These are phyloP conservation scores for Scheffersomyces quercinus DNA, from an alignment of 1,139 yeast genomes.

Conservation along the genomic window DNA sequence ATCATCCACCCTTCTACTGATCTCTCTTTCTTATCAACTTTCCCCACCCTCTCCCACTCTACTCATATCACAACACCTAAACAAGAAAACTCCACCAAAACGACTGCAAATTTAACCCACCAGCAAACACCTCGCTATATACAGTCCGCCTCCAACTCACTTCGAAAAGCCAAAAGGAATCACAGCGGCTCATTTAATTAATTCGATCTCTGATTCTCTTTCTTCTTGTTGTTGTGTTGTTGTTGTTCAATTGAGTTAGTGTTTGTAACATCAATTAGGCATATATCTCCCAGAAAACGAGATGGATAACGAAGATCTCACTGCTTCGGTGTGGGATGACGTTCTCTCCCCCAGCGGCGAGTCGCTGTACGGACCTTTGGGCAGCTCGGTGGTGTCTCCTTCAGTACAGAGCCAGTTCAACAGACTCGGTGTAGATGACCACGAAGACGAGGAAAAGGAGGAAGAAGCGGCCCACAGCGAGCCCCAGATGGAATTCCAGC, in stretches of 20 bases:
- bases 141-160: too few relatives aligned
- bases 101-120: too few relatives aligned
- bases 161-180: too few relatives aligned
- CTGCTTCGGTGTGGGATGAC: conserved; percentile 32
- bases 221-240: too few relatives aligned
- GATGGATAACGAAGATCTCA: conserved; percentile 26
- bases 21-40: too few relatives aligned
- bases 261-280: background rate
- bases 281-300: conserved; percentile 1
- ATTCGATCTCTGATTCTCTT: too few relatives aligned
- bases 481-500: conserved; percentile 15
- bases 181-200: too few relatives aligned
- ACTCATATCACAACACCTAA: too few relatives aligned
- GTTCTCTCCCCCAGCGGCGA: conserved; percentile 17
- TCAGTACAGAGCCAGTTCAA: conserved; percentile 28
- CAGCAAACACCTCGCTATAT: too few relatives aligned
- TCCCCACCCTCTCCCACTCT: too few relatives aligned
- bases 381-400: conserved; percentile 10
- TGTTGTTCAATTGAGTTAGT: background rate
- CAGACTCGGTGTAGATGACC: conserved; percentile 21
- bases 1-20: too few relatives aligned
- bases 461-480: conserved; percentile 20
- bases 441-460: conserved; percentile 20
- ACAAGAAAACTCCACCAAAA: too few relatives aligned
- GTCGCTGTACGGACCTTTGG: conserved; percentile 11